Evolutionary conservation across 2,329 filamentous ascomycete genomes (phyloP).

Genomic region (Aureobasidium sp.): DNA sequence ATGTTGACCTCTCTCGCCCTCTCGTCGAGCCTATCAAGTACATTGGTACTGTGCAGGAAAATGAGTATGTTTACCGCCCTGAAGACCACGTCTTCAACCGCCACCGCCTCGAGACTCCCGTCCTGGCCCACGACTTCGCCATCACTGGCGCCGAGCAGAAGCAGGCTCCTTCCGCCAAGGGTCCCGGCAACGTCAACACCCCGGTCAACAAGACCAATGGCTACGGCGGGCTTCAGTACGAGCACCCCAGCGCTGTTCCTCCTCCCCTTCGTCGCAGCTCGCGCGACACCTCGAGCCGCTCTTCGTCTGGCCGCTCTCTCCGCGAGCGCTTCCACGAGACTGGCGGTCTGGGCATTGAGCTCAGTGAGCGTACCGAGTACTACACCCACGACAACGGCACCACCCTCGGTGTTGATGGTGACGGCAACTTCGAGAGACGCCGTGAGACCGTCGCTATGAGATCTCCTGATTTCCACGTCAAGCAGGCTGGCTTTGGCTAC

Average conservation of each 20-base stretch:
- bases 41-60: not conserved
- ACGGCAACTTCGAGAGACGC: not conserved
- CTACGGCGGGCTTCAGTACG: not conserved
- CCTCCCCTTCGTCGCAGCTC: not conserved
- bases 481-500: not conserved
- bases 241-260: not conserved
- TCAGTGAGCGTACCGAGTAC: not conserved
- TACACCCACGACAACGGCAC: not conserved
- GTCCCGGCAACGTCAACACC: not conserved
- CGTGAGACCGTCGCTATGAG: not conserved
- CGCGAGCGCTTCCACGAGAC: not conserved
- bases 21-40: not conserved
- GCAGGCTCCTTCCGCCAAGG: not conserved
- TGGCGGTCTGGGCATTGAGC: not conserved
- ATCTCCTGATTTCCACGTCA: not conserved
- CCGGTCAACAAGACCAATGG: not conserved
- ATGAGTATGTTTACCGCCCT: not conserved
- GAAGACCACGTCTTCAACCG: not conserved
- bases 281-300: not conserved
- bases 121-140: not conserved
- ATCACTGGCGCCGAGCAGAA: not conserved
- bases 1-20: not conserved
- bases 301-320: not conserved
- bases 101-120: not conserved
- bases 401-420: not conserved